Evolutionary conservation across 2,329 filamentous ascomycete species (phyloP), one percentile per base, ranked within the genome.

Genomic region (Herpomyces periplanetae): DNA sequence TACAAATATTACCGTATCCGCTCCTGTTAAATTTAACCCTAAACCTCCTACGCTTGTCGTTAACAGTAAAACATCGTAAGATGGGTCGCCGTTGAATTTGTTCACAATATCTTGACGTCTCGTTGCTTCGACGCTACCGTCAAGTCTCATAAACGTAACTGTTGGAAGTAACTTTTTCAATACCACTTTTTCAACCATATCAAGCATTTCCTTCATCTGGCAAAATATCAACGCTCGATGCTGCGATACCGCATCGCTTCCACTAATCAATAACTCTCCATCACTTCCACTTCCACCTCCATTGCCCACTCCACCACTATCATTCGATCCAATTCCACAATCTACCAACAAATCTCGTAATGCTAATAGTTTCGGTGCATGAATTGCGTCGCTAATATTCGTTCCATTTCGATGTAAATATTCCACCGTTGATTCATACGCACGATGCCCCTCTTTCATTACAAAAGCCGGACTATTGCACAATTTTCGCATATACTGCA

Each of bases 151-250:
- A 34, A 63, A 88, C 14, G 84, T 80, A 4, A 88, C 73, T 0
- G 62, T 65, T 1, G 80, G 80, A n/a, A 96, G 50, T 40, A 91
- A 50, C 31, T 64, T 63, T 36, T 68, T 69, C 15, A 96, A 43
- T 1, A 96, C 80, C 22, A 75, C 73, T 30, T 64, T 69, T 34
- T 91, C 73, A 2, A 96, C 84, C 55, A 96, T 91, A 37, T 96
- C 80, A 10, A 96, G 50, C 84, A 96, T 96, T 38, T 96, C 80
- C 41, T 96, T 96, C 69, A 96, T 88, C 37, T 96, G 80, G 32
- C 80, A 96, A 47, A 96, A 96, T 28, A 96, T 64, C 11, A 96
- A 53, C 1, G 80, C 84, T 17, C 80, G 66, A 35, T 96, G 80
- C 12, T 75, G 80, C 25, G 80, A 87, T 35, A 96, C 84, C 15